Conservation (phyloP, 2,329 filamentous ascomycete genomes). For the Mollisiaceae sp. region DNA sequence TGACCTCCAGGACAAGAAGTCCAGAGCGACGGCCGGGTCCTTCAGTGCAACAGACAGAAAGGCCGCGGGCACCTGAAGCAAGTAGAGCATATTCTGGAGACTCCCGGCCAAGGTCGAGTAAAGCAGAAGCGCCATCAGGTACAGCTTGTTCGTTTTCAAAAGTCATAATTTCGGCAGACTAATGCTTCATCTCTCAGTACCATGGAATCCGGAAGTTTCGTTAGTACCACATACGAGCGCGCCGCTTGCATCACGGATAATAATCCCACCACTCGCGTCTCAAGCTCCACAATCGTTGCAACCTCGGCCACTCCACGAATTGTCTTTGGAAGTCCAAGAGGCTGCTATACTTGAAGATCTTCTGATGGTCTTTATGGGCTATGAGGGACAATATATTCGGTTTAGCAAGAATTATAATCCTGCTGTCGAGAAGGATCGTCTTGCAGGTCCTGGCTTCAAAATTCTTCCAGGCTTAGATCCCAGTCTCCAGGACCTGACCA, state of each 20-base stretch:
- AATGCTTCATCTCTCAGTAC: conserved; percentile 42
- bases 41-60: conserved; percentile 28
- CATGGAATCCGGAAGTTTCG: conserved; percentile 82
- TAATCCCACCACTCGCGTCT: conserved; percentile 74
- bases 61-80: conserved; percentile 32
- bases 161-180: conserved; percentile 7
- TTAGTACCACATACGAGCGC: conserved; percentile 70
- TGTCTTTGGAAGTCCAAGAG: conserved; percentile 84
- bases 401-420: conserved; percentile 85
- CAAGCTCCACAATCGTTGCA: conserved; percentile 72
- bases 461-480: conserved; percentile 86
- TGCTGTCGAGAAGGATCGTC: conserved; percentile 80
- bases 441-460: conserved; percentile 81
- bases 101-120: conserved; percentile 44
- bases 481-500: conserved; percentile 84
- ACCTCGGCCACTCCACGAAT: conserved; percentile 68
- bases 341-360: conserved; percentile 87
- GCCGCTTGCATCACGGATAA: conserved; percentile 53
- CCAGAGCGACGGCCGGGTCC: conserved; percentile 49
- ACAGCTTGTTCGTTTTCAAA: conserved; percentile 29
- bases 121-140: conserved; percentile 57
- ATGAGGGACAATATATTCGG: conserved; percentile 95
- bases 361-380: conserved; percentile 96
- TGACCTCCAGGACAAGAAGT: conserved; percentile 64
- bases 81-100: conserved; percentile 37